These are phyloP conservation scores for Leptoxyphium fumago DNA, from an alignment of 2,329 filamentous ascomycete species.

Conservation along the genomic window DNA sequence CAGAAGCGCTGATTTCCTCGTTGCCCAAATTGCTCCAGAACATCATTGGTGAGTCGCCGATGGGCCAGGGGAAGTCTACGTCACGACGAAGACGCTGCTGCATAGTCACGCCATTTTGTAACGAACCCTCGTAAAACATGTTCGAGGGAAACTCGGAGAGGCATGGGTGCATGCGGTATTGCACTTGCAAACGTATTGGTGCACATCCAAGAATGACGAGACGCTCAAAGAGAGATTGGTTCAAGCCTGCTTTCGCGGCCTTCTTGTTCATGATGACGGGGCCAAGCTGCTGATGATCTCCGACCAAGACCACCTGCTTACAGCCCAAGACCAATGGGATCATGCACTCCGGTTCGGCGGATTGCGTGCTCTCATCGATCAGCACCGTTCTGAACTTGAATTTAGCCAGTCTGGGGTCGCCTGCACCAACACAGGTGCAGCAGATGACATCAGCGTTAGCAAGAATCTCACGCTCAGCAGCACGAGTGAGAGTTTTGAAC, in stretches of 20 bases:
- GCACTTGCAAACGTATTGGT: constrained; percentile 86
- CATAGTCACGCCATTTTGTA: constrained; percentile 91
- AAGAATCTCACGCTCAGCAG: constrained; percentile 87
- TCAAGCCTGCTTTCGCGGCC: constrained; percentile 89
- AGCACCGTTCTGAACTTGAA: constrained; percentile 97
- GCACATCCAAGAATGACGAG: constrained; percentile 80
- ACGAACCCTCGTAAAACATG: constrained; percentile 97
- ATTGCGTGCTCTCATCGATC: constrained; percentile 96
- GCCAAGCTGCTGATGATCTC: constrained; percentile 93
- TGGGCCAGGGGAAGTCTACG: constrained; percentile 96
- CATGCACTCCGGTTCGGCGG: constrained; percentile 96
- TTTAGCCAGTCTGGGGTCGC: constrained; percentile 86
- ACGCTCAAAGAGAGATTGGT: constrained; percentile 96
- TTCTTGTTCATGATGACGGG: constrained; percentile 99
- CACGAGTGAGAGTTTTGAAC: constrained; percentile 86
- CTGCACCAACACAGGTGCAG: constrained; percentile 95
- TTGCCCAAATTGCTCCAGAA: constrained; percentile 98
- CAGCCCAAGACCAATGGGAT: constrained; percentile 93
- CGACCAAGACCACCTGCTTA: constrained; percentile 97
- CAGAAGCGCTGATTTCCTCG: constrained; percentile 94
- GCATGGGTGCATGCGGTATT: constrained; percentile 98
- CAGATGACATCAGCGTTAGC: constrained; percentile 95
- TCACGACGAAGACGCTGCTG: constrained; percentile 78
- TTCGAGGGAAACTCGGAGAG: constrained; percentile 95
- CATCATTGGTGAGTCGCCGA: constrained; percentile 94